These are phyloP conservation scores for Aethionema arabicum DNA, from an alignment of 345 rosid species.

Conservation along the genomic window DNA sequence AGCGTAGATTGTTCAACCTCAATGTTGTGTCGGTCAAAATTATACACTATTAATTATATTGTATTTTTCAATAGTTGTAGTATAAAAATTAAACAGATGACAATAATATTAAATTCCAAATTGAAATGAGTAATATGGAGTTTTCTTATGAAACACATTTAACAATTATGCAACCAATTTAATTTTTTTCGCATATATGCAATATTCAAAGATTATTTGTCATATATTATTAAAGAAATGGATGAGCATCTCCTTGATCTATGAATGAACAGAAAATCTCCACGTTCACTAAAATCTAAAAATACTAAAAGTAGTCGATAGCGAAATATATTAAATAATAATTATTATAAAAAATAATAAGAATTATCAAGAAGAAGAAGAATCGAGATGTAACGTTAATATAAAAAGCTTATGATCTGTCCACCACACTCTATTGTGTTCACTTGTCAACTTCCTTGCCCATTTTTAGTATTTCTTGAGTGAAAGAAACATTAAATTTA, in stretches of 20 bases:
- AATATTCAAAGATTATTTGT: slow-evolving; percentile 13
- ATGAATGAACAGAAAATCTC: slow-evolving; percentile 29
- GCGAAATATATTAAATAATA: slow-evolving; percentile 25
- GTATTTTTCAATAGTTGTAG: too few species aligned
- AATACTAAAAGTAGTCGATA: slow-evolving; percentile 25
- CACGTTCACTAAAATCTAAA: slow-evolving; percentile 43
- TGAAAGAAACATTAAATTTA: slow-evolving; percentile 51
- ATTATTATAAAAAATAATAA: background rate
- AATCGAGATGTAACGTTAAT: slow-evolving; percentile 32
- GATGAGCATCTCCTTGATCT: slow-evolving; percentile 16
- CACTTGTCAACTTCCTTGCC: slow-evolving; percentile 35
- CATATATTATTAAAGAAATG: background rate
- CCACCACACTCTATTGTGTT: slow-evolving; percentile 31
- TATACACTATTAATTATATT: too few species aligned
- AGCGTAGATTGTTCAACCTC: too few species aligned
- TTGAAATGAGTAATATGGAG: too few species aligned
- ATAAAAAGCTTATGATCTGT: slow-evolving; percentile 26
- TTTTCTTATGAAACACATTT: too few species aligned
- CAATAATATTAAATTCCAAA: too few species aligned
- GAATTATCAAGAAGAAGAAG: slow-evolving; percentile 38
- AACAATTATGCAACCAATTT: slow-evolving; percentile 18
- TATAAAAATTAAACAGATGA: too few species aligned
- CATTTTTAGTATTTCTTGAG: slow-evolving; percentile 44
- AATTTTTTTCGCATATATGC: slow-evolving; percentile 27
- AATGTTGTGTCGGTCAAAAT: too few species aligned